These are phyloP conservation scores for Botrytis galanthina DNA, from an alignment of 2,329 filamentous ascomycete species.

Conservation along the genomic window DNA sequence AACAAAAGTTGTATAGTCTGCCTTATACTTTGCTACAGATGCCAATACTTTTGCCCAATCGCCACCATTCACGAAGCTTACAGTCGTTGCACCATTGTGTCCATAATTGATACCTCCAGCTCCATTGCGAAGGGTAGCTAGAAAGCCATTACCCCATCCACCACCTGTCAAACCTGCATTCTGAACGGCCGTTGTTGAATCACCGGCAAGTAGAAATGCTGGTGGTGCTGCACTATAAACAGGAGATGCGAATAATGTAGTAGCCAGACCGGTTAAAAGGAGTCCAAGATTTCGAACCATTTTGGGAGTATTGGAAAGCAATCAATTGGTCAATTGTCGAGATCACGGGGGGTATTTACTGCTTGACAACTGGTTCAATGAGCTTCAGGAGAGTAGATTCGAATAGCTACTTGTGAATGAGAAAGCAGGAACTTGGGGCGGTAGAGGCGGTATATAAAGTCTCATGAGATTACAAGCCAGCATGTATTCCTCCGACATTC, in stretches of 20 bases:
- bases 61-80: constrained; percentile 46
- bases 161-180: constrained; percentile 24
- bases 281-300: constrained; percentile 7
- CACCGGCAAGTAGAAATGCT: constrained; percentile 44
- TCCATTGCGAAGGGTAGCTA: constrained; percentile 43
- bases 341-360: not conserved
- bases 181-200: constrained; percentile 41
- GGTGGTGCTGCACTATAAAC: constrained; percentile 22
- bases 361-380: not conserved
- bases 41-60: constrained; percentile 46
- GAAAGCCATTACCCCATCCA: constrained; percentile 51
- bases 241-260: not conserved
- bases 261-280: not conserved
- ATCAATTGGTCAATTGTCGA: too few species aligned
- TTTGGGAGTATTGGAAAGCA: not conserved
- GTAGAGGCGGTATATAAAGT: not conserved
- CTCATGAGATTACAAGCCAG: not conserved
- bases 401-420: not conserved
- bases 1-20: constrained; percentile 44
- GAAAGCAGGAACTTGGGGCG: not conserved
- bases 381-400: not conserved
- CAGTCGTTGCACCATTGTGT: constrained; percentile 48
- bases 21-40: constrained; percentile 40
- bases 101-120: constrained; percentile 44
- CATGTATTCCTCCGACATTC: not conserved